Conservation (phyloP, 2,329 filamentous ascomycete species). For the Berkeleyomyces basicola region DNA sequence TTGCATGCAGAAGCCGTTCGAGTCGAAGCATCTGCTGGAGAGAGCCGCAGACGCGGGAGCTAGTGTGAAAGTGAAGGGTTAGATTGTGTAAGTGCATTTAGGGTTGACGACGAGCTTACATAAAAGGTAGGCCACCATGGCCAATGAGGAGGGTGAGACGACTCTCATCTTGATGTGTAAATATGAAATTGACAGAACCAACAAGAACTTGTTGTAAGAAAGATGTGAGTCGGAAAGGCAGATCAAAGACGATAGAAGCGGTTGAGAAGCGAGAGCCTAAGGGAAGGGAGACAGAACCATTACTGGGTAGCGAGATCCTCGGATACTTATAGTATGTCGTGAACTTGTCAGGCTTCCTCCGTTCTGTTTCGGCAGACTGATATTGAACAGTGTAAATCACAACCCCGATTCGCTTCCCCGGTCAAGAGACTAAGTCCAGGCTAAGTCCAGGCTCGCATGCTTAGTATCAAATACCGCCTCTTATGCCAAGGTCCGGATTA, state of each 20-base stretch:
- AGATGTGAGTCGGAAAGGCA: neutral
- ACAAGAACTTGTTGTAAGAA: neutral
- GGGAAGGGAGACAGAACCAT: no score
- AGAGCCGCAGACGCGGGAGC: constrained; percentile 1
- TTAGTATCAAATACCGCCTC: neutral
- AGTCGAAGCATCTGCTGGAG: constrained; percentile 25
- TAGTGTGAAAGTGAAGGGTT: neutral
- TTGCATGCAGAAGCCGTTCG: constrained; percentile 33
- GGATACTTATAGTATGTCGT: no score
- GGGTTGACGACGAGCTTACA: constrained; percentile 3
- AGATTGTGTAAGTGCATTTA: neutral
- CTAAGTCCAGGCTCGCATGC: neutral
- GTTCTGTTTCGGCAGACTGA: neutral
- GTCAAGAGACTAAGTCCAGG: neutral
- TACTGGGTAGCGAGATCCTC: no score
- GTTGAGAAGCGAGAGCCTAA: no score
- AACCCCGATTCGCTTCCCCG: neutral
- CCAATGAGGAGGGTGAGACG: neutral
- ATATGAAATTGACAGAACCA: neutral
- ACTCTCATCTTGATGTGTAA: neutral
- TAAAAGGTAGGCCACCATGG: neutral
- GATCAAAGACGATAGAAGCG: neutral
- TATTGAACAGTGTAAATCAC: neutral
- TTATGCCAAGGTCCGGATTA: neutral
- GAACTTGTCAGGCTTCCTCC: neutral